phyloP scores from a whole-genome alignment of 2,329 filamentous ascomycete species.

The Colletotrichum tofieldiae region DNA sequence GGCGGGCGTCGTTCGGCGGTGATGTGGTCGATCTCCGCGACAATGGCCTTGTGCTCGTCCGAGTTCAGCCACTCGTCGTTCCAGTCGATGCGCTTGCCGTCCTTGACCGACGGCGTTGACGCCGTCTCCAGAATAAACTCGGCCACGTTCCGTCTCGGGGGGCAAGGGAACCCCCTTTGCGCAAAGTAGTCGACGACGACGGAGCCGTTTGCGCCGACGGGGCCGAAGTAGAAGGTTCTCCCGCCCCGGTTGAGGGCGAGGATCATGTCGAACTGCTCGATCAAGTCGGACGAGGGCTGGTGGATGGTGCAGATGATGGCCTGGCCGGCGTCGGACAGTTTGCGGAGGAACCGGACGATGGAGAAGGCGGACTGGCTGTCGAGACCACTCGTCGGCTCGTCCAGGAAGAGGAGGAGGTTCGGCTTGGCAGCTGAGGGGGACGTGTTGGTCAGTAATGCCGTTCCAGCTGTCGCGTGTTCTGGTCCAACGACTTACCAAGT shows the following conservation, averaged over 20 bases:
- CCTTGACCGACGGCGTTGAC: slow-evolving; percentile 53
- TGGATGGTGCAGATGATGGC: slow-evolving; percentile 77
- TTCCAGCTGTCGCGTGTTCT: too few species aligned
- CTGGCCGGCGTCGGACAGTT: slow-evolving; percentile 73
- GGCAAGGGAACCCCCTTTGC: slow-evolving; percentile 76
- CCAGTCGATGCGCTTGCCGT: slow-evolving; percentile 73
- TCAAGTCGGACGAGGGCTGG: slow-evolving; percentile 72
- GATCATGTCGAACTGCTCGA: slow-evolving; percentile 82
- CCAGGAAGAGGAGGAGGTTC: slow-evolving; percentile 76
- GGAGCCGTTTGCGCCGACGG: slow-evolving; percentile 77
- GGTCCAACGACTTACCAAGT: slow-evolving; percentile 55
- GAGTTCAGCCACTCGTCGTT: slow-evolving; percentile 82
- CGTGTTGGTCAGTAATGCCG: background rate
- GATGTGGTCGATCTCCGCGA: slow-evolving; percentile 77
- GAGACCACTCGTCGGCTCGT: slow-evolving; percentile 73
- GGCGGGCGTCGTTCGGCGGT: slow-evolving; percentile 58
- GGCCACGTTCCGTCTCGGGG: slow-evolving; percentile 67
- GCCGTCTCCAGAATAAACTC: slow-evolving; percentile 66
- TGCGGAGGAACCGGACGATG: slow-evolving; percentile 60
- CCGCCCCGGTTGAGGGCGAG: slow-evolving; percentile 78
- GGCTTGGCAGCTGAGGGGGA: slow-evolving; percentile 68
- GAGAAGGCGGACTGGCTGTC: slow-evolving; percentile 56
- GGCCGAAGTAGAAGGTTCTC: slow-evolving; percentile 82
- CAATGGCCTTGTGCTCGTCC: slow-evolving; percentile 70
- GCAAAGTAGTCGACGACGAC: slow-evolving; percentile 72